phyloP scores from a whole-genome alignment of 2,329 filamentous ascomycete species.

The Botrytis galanthina region DNA sequence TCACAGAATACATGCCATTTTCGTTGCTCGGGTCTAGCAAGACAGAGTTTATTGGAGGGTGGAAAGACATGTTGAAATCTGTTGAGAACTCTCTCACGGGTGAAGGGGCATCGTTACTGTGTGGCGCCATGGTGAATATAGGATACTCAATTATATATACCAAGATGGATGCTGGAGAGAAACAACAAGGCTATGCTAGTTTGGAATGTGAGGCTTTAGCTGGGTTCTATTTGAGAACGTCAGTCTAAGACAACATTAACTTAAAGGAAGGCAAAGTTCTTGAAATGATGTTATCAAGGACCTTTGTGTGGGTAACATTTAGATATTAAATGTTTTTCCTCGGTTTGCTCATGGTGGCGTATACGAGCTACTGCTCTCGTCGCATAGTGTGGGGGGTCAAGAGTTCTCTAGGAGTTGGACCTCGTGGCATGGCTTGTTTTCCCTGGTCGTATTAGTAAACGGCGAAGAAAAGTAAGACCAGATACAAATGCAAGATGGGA shows the following conservation, averaged over 20 bases:
- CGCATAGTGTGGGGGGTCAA: conserved; percentile 28
- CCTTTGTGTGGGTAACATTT: background rate
- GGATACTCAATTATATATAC: background rate
- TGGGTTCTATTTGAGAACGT: background rate
- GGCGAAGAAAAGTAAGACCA: background rate
- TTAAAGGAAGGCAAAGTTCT: background rate
- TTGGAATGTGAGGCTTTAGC: background rate
- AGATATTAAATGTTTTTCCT: conserved; percentile 18
- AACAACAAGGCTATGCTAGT: background rate
- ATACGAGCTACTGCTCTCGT: background rate
- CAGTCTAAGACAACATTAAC: background rate
- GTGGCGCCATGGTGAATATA: conserved; percentile 44
- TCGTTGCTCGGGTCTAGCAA: conserved; percentile 30
- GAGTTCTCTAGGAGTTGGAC: conserved; percentile 23
- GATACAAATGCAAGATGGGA: conserved; percentile 17
- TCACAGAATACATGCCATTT: conserved; percentile 39
- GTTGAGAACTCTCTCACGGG: conserved; percentile 47
- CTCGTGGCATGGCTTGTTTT: conserved; percentile 30
- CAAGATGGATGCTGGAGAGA: background rate
- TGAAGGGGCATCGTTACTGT: conserved; percentile 47
- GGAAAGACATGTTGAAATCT: conserved; percentile 42
- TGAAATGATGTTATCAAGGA: background rate
- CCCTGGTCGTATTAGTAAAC: conserved; percentile 2
- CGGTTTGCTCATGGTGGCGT: conserved; percentile 18
- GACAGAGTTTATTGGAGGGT: conserved; percentile 26